Conservation (phyloP, 495 filamentous ascomycete species). For the Penicillium chermesinum region DNA sequence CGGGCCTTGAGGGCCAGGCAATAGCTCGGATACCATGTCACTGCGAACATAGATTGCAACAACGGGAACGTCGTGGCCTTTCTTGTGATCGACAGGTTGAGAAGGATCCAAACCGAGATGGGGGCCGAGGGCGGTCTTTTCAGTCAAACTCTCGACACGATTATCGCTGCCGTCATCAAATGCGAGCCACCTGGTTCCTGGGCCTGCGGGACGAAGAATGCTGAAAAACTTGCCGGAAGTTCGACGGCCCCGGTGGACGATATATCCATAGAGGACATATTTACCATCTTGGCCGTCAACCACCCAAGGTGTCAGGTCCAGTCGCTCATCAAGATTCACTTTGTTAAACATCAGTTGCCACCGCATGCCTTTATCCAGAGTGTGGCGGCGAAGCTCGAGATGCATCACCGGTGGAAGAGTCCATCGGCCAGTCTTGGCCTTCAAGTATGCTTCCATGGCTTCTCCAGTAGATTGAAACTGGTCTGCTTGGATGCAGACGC, state of each 20-base stretch:
- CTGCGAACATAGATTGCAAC: conserved; percentile 53
- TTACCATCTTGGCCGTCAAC: conserved; percentile 31
- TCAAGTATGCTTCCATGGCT: conserved; percentile 28
- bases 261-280: conserved; percentile 58
- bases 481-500: conserved; percentile 34
- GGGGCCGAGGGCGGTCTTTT: conserved; percentile 49
- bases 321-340: conserved; percentile 49
- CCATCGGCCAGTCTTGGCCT: conserved; percentile 35
- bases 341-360: conserved; percentile 57
- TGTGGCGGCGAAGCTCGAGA: conserved; percentile 56
- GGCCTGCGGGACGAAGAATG: conserved; percentile 55
- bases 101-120: conserved; percentile 47
- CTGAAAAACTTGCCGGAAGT: conserved; percentile 58
- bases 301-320: conserved; percentile 40
- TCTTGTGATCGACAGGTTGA: conserved; percentile 37
- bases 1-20: conserved; percentile 41
- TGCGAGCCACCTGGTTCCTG: conserved; percentile 53
- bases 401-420: conserved; percentile 47
- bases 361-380: conserved; percentile 45
- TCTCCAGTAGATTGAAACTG: conserved; percentile 29
- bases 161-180: conserved; percentile 54
- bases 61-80: conserved; percentile 54
- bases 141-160: conserved; percentile 53
- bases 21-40: conserved; percentile 41
- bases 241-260: conserved; percentile 57